Percentiles rank a stretch among this genome's conserved stretches.
These are phyloP conservation scores for Citrus reticulata DNA, from an alignment of 345 rosid genomes.

Conservation along the genomic window DNA sequence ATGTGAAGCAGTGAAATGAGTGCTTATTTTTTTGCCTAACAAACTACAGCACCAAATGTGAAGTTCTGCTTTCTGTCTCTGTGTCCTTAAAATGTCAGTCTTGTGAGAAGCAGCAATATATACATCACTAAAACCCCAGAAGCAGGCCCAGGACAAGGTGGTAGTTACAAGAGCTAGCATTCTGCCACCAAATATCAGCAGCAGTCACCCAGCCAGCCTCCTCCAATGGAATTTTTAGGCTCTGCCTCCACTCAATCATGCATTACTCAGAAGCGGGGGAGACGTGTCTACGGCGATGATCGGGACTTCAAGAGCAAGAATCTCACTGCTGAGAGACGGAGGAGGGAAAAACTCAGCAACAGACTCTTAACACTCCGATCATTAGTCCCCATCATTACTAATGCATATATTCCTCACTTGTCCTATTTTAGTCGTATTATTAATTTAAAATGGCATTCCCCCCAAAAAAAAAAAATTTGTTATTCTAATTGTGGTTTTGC, in stretches of 20 bases:
- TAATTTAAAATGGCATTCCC: background rate
- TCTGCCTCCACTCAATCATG: conserved; percentile 19
- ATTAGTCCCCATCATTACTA: conserved; percentile 79
- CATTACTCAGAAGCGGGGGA: conserved; percentile 16
- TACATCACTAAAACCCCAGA: background rate
- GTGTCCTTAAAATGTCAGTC: conserved; percentile 16
- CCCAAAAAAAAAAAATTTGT: too few relatives aligned
- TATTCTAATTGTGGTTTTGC: background rate
- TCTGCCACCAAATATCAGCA: background rate
- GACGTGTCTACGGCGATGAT: conserved; percentile 23
- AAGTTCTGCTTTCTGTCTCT: conserved; percentile 22
- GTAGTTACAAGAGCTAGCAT: background rate
- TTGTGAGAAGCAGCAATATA: conserved; percentile 27
- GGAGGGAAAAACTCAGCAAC: conserved; percentile 72
- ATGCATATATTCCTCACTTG: conserved; percentile 28
- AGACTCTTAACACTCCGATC: conserved; percentile 76
- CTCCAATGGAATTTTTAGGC: conserved; percentile 31
- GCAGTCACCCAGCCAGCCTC: background rate
- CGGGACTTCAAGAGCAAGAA: conserved; percentile 58
- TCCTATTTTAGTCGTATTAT: background rate
- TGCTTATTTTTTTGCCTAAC: conserved; percentile 2
- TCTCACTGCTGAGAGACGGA: conserved; percentile 71
- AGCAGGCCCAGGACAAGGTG: background rate
- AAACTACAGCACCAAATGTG: conserved; percentile 7
- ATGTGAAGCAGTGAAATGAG: background rate